phyloP scores from a whole-genome alignment of 345 rosid species.

The Rhizophora mangle region DNA sequence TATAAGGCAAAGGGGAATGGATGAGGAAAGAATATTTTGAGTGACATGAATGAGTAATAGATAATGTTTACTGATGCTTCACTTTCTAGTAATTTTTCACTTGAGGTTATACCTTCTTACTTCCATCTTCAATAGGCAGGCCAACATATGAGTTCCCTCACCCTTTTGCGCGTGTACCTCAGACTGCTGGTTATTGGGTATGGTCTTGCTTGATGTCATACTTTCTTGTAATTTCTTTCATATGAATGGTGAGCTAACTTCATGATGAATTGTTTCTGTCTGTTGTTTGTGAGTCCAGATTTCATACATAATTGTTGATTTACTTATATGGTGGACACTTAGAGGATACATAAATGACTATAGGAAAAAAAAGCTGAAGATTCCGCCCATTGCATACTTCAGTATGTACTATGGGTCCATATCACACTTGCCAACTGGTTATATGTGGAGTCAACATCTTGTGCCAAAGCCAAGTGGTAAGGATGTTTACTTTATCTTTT shows the following conservation, averaged over 20 bases:
- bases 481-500: slow-evolving; percentile 6
- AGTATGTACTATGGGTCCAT: slow-evolving; percentile 92
- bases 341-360: slow-evolving; percentile 90
- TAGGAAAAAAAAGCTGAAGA: slow-evolving; percentile 78
- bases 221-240: not conserved
- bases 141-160: slow-evolving; percentile 97
- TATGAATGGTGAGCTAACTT: slow-evolving; percentile 3
- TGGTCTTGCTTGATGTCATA: slow-evolving; percentile 19
- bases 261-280: not conserved
- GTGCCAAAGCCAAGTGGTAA: slow-evolving; percentile 97
- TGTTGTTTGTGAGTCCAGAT: slow-evolving; percentile 49
- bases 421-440: slow-evolving; percentile 94
- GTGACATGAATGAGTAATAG: not conserved
- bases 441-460: slow-evolving; percentile 97
- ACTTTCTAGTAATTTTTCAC: slow-evolving; percentile 2
- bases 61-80: not conserved
- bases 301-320: slow-evolving; percentile 88
- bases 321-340: slow-evolving; percentile 97
- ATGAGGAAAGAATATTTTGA: not conserved
- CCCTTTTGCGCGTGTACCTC: slow-evolving; percentile 95
- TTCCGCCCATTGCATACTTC: slow-evolving; percentile 89
- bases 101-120: slow-evolving; percentile 42
- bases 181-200: slow-evolving; percentile 97
- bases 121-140: slow-evolving; percentile 75
- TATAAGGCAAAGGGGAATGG: too few relatives aligned